Conservation (phyloP, 495 filamentous ascomycete species). For the Penicillium silybi region DNA sequence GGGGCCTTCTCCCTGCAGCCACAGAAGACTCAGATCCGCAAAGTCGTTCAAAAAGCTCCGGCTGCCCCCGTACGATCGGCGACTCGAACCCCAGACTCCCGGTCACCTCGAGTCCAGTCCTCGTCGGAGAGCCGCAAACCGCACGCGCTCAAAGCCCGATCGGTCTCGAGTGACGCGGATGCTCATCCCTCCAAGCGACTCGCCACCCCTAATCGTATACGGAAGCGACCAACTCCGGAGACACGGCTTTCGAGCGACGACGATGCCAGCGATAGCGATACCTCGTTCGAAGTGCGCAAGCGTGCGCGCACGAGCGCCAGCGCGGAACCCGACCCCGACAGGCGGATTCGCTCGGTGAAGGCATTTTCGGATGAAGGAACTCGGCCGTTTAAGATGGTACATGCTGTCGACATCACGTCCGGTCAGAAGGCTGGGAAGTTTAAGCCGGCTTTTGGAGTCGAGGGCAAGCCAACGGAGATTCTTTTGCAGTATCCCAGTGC, state of each 20-base stretch:
- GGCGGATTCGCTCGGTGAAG: slow-evolving; percentile 56
- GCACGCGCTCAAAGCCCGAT: slow-evolving; percentile 27
- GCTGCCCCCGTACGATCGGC: slow-evolving; percentile 30
- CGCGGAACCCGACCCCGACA: slow-evolving; percentile 51
- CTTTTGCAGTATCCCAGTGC: slow-evolving; percentile 70
- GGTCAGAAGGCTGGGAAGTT: slow-evolving; percentile 43
- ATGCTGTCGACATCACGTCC: slow-evolving; percentile 65
- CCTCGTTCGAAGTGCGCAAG: slow-evolving; percentile 46
- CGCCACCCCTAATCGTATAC: slow-evolving; percentile 32
- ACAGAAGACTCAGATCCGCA: slow-evolving; percentile 47
- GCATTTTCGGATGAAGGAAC: slow-evolving; percentile 55
- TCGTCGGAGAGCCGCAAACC: slow-evolving; percentile 27
- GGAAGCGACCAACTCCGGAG: slow-evolving; percentile 46
- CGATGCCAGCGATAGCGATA: slow-evolving; percentile 45
- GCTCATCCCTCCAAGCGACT: slow-evolving; percentile 33
- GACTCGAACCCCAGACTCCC: slow-evolving; percentile 19
- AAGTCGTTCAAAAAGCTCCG: slow-evolving; percentile 41
- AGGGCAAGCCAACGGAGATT: slow-evolving; percentile 49
- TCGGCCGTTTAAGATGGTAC: slow-evolving; percentile 54
- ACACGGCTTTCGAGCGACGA: slow-evolving; percentile 48
- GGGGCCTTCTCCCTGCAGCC: slow-evolving; percentile 47
- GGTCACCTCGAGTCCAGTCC: slow-evolving; percentile 20
- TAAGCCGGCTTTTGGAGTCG: slow-evolving; percentile 42
- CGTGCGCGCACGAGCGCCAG: slow-evolving; percentile 40
- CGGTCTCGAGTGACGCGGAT: slow-evolving; percentile 32